Conservation (phyloP, 208 protist species). For the Trypanosoma scelopori region DNA sequence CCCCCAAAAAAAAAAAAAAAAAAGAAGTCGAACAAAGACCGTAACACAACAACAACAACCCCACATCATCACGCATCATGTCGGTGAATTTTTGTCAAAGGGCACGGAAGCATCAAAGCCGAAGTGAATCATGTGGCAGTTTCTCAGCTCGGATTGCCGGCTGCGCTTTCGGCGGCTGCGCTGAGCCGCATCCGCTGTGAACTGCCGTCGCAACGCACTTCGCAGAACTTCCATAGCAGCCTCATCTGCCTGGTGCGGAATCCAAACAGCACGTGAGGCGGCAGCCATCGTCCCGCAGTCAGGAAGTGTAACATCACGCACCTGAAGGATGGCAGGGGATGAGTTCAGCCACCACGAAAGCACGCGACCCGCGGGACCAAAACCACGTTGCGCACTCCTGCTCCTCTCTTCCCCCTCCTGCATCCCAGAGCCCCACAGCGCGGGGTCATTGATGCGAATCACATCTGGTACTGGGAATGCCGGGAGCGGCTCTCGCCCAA, state of each 20-base stretch:
- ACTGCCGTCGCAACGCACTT: constrained; percentile 10
- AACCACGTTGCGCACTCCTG: constrained; percentile 2
- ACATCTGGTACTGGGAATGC: constrained; percentile 24
- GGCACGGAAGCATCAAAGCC: constrained; percentile 78
- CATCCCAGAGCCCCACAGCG: constrained; percentile 11
- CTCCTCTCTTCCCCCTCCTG: background rate
- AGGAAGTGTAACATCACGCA: constrained; percentile 61
- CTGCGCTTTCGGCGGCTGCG: constrained; percentile 23
- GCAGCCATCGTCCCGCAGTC: constrained; percentile 40
- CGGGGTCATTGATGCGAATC: constrained; percentile 26
- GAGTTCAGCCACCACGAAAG: constrained; percentile 77
- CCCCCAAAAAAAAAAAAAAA: too few relatives aligned
- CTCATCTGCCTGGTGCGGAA: constrained; percentile 24
- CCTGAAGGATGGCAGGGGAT: constrained; percentile 43
- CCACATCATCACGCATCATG: background rate
- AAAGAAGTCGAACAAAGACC: background rate
- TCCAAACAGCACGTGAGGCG: constrained; percentile 39
- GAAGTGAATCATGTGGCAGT: constrained; percentile 83
- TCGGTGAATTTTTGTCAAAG: constrained; percentile 17
- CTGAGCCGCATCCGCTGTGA: constrained; percentile 3
- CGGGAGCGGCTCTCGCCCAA: constrained; percentile 57
- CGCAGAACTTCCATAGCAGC: constrained; percentile 12
- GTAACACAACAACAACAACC: background rate
- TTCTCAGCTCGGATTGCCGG: constrained; percentile 40
- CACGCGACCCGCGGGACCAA: constrained; percentile 3